Conservation (phyloP, 192 early-diverging fungal genomes). For the Backusella circina region DNA sequence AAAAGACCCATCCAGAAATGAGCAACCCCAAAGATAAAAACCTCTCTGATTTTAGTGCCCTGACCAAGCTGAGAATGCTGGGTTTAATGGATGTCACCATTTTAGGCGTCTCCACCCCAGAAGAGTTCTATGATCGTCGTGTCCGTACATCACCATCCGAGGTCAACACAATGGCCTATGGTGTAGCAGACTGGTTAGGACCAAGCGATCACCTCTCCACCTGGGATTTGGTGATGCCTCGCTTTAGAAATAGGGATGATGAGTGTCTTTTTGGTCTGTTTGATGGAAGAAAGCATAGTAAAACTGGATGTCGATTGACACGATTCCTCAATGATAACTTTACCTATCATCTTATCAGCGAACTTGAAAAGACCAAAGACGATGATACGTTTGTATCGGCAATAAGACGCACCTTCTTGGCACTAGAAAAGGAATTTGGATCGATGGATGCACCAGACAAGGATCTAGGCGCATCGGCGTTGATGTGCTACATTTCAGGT, state of each 20-base stretch:
- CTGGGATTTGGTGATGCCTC: slow-evolving; percentile 85
- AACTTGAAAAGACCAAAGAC: slow-evolving; percentile 68
- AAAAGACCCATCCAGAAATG: slow-evolving; percentile 29
- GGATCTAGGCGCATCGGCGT: slow-evolving; percentile 64
- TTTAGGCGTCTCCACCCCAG: slow-evolving; percentile 67
- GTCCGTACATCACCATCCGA: slow-evolving; percentile 80
- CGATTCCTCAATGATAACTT: slow-evolving; percentile 74
- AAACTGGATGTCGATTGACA: slow-evolving; percentile 47
- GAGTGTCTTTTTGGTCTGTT: slow-evolving; percentile 88
- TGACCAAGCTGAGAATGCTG: slow-evolving; percentile 72
- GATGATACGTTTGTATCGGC: slow-evolving; percentile 60
- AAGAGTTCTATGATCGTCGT: slow-evolving; percentile 76
- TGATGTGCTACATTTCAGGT: slow-evolving; percentile 76
- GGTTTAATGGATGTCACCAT: slow-evolving; percentile 90
- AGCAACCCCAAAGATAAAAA: slow-evolving; percentile 40
- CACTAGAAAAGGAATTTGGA: slow-evolving; percentile 77
- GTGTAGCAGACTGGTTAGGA: slow-evolving; percentile 80
- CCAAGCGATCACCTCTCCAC: slow-evolving; percentile 64
- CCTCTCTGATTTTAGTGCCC: slow-evolving; percentile 71
- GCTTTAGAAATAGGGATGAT: slow-evolving; percentile 79
- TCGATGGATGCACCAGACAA: slow-evolving; percentile 9
- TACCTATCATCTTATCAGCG: slow-evolving; percentile 62
- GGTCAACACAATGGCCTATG: slow-evolving; percentile 80
- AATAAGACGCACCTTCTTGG: slow-evolving; percentile 78
- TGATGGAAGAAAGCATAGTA: slow-evolving; percentile 59